phyloP scores from a whole-genome alignment of 345 rosid species.

The Populus deltoides region DNA sequence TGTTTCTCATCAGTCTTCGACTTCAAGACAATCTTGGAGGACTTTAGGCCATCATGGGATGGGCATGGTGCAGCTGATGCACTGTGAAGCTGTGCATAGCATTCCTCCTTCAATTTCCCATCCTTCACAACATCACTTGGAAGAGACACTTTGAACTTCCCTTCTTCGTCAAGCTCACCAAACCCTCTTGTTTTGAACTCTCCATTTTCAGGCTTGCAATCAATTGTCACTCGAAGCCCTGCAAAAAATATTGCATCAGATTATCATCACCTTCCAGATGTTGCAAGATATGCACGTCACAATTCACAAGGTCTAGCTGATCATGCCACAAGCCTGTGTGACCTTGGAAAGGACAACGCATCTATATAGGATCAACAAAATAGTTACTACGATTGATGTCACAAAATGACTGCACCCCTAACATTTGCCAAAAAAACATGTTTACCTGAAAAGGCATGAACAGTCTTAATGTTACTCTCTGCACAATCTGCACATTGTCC shows the following conservation, averaged over 20 bases:
- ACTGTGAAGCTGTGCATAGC: slow-evolving; percentile 85
- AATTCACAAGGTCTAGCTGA: background rate
- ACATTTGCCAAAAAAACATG: background rate
- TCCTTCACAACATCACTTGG: slow-evolving; percentile 48
- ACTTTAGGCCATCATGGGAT: slow-evolving; percentile 44
- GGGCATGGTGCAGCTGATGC: slow-evolving; percentile 61
- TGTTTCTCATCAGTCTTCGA: slow-evolving; percentile 43
- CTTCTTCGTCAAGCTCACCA: slow-evolving; percentile 53
- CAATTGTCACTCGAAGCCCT: slow-evolving; percentile 74
- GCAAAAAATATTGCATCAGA: background rate
- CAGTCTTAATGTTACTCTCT: slow-evolving; percentile 30
- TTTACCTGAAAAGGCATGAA: slow-evolving; percentile 62
- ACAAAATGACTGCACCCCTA: background rate
- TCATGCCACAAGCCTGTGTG: background rate
- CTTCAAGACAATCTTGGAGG: slow-evolving; percentile 53
- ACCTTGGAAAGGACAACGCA: background rate
- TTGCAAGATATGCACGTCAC: background rate
- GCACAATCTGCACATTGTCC: slow-evolving; percentile 69
- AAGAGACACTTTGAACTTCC: slow-evolving; percentile 58
- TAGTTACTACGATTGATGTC: background rate
- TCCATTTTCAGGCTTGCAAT: slow-evolving; percentile 57
- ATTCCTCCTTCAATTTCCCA: slow-evolving; percentile 60
- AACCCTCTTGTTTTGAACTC: slow-evolving; percentile 53
- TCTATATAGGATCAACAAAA: background rate
- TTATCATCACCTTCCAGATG: background rate